Conservation (phyloP, 257 asterid genomes). For the Rauvolfia tetraphylla region DNA sequence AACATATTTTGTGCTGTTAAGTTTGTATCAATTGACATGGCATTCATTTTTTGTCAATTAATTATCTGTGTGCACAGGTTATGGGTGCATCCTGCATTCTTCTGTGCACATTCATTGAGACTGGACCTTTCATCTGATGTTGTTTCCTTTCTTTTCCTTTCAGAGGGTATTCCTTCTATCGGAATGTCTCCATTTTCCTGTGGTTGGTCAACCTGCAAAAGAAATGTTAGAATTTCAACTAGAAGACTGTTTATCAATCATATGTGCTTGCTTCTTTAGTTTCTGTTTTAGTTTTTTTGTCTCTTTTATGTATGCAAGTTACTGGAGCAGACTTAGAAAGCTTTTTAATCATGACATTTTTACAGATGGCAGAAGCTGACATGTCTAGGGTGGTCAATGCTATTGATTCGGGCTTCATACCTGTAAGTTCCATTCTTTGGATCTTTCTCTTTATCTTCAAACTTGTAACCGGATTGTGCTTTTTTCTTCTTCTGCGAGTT, state of each 20-base stretch:
- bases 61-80: background rate
- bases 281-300: background rate
- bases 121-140: background rate
- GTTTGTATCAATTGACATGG: background rate
- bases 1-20: background rate
- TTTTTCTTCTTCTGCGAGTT: background rate
- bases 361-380: slow-evolving; percentile 69
- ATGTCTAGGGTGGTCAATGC: slow-evolving; percentile 54
- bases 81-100: background rate
- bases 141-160: slow-evolving; percentile 23
- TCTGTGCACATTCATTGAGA: background rate
- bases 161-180: slow-evolving; percentile 95
- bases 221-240: slow-evolving; percentile 67
- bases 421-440: slow-evolving; percentile 53
- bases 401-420: slow-evolving; percentile 72
- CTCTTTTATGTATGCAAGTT: slow-evolving; percentile 3
- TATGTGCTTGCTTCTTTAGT: background rate
- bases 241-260: slow-evolving; percentile 16
- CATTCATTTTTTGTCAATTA: background rate
- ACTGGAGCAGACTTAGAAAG: background rate
- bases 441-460: slow-evolving; percentile 4
- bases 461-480: background rate
- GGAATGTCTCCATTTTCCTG: slow-evolving; percentile 98
- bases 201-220: slow-evolving; percentile 85
- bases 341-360: background rate